These are phyloP conservation scores for Papiliotrema fonsecae DNA, from an alignment of 1,284 basidiomycete species.

Conservation along the genomic window DNA sequence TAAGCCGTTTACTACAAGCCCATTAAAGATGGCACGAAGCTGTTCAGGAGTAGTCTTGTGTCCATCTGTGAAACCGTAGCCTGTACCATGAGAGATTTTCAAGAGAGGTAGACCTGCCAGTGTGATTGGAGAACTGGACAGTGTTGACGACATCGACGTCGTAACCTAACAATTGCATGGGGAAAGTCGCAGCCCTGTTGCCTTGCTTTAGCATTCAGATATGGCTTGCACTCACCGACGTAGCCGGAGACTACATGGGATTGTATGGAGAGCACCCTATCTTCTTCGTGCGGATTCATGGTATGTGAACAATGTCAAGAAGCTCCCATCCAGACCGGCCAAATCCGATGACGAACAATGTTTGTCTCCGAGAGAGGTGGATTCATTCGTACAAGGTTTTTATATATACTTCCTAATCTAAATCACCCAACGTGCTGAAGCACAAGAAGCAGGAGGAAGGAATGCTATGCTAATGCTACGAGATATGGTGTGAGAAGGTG, in stretches of 20 bases:
- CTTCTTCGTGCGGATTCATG: slow-evolving; percentile 31
- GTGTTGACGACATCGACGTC: slow-evolving; percentile 97
- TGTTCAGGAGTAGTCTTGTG: slow-evolving; percentile 66
- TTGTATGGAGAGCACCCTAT: slow-evolving; percentile 62
- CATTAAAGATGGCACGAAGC: slow-evolving; percentile 61
- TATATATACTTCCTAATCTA: neutral
- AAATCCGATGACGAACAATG: neutral
- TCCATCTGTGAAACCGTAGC: slow-evolving; percentile 71
- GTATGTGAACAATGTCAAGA: slow-evolving; percentile 3
- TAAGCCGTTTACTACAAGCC: slow-evolving; percentile 64
- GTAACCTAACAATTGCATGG: slow-evolving; percentile 88
- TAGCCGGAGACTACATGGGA: slow-evolving; percentile 93
- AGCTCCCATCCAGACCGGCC: too few relatives aligned
- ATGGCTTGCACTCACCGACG: slow-evolving; percentile 63
- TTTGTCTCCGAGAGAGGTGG: neutral
- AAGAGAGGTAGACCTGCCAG: slow-evolving; percentile 66
- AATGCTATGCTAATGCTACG: neutral
- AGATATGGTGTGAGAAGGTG: neutral
- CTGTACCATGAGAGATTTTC: slow-evolving; percentile 54
- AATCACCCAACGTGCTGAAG: neutral
- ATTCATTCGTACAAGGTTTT: neutral
- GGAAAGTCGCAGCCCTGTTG: slow-evolving; percentile 80
- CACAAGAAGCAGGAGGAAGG: neutral
- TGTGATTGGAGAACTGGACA: slow-evolving; percentile 84
- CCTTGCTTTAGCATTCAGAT: slow-evolving; percentile 50